Conservation (phyloP, 2,329 filamentous ascomycete genomes). For the Fusarium tuaranense region DNA sequence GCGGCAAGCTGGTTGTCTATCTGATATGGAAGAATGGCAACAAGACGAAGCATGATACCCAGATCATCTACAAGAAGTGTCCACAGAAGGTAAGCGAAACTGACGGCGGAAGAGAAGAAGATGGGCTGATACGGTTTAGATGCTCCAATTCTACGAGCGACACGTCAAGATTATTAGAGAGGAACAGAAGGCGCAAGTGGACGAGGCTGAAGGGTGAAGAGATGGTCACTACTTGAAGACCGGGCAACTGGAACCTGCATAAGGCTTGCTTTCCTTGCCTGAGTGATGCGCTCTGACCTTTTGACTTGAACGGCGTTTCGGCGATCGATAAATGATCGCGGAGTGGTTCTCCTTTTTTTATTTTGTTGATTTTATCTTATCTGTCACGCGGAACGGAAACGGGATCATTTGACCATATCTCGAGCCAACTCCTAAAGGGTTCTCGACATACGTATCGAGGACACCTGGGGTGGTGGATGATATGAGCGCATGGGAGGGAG, state of each 20-base stretch:
- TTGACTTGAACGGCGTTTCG: constrained; percentile 20
- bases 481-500: constrained; percentile 1
- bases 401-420: neutral
- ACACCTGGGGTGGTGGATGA: neutral
- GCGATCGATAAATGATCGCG: constrained; percentile 11
- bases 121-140: constrained; percentile 52
- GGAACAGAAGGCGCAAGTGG: constrained; percentile 42
- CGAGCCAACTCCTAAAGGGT: neutral
- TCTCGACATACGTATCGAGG: neutral
- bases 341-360: neutral
- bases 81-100: constrained; percentile 75
- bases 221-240: neutral
- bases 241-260: neutral
- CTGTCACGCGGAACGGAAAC: constrained; percentile 2
- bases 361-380: neutral
- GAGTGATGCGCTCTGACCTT: neutral
- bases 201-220: constrained; percentile 26
- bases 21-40: constrained; percentile 79
- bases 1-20: constrained; percentile 72
- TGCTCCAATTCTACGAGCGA: constrained; percentile 70
- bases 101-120: neutral
- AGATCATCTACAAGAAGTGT: constrained; percentile 78
- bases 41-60: constrained; percentile 79
- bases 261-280: neutral
- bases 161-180: constrained; percentile 66